Conservation (phyloP, 228 moss, liverwort and hornwort species). For the Sphagnum fallax region DNA sequence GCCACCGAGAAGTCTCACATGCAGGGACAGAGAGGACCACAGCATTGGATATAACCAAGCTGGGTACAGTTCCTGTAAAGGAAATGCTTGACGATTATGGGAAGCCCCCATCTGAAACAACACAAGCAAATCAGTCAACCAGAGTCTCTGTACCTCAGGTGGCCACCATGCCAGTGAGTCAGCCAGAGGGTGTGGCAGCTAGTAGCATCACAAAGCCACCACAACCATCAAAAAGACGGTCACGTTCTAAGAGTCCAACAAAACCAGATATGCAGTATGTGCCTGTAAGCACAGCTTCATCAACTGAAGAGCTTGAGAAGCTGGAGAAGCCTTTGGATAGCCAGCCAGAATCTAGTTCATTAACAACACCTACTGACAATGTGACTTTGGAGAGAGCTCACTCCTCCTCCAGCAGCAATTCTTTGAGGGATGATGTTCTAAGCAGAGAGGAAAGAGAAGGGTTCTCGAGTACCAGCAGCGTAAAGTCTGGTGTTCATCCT, state of each 20-base stretch:
- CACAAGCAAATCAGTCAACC: conserved; percentile 15
- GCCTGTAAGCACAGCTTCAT: conserved; percentile 36
- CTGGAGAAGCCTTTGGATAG: conserved; percentile 41
- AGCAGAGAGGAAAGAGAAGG: conserved; percentile 60
- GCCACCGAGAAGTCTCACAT: conserved; percentile 9
- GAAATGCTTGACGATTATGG: conserved; percentile 18
- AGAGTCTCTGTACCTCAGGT: conserved; percentile 22
- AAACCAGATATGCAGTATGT: conserved; percentile 64
- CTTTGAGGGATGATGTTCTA: conserved; percentile 44
- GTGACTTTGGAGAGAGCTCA: conserved; percentile 40
- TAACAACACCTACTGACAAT: conserved; percentile 31
- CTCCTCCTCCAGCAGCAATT: conserved; percentile 40
- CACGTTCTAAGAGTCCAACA: conserved; percentile 52
- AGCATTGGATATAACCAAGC: conserved; percentile 22
- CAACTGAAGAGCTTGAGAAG: conserved; percentile 45
- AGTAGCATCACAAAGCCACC: conserved; percentile 48
- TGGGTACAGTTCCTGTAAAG: conserved; percentile 15
- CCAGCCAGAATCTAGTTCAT: conserved; percentile 35
- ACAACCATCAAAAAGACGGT: conserved; percentile 56
- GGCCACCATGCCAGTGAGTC: conserved; percentile 5
- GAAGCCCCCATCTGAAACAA: conserved; percentile 27
- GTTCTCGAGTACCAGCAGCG: conserved; percentile 13
- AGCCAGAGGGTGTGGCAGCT: conserved; percentile 17
- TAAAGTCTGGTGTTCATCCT: conserved; percentile 34
- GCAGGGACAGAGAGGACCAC: conserved; percentile 14